Conservation (phyloP, 371 early-diverging fungal genomes). For the Mucor ambiguus region DNA sequence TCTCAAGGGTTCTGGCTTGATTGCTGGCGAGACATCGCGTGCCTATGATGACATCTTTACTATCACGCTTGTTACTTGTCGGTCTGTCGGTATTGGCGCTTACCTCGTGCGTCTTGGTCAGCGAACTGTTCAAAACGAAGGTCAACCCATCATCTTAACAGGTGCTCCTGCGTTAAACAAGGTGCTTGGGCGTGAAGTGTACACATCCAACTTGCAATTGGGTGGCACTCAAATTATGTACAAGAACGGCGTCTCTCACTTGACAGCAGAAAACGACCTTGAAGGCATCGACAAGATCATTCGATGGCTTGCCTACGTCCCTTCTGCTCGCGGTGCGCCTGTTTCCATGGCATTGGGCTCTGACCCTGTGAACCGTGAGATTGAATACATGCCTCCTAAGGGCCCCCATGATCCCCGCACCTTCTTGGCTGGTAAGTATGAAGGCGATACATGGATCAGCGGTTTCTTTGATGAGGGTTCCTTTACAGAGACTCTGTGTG, state of each 20-base stretch:
- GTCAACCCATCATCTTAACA: constrained; percentile 97
- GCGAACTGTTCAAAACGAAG: constrained; percentile 96
- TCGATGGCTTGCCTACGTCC: constrained; percentile 94
- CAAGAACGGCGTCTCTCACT: constrained; percentile 97
- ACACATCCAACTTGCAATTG: constrained; percentile 97
- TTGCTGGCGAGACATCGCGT: constrained; percentile 96
- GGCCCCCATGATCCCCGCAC: constrained; percentile 90
- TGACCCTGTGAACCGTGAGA: constrained; percentile 75
- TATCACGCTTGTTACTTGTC: constrained; percentile 95
- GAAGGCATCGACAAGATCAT: constrained; percentile 92
- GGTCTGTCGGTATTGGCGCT: constrained; percentile 99
- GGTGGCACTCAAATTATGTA: constrained; percentile 99
- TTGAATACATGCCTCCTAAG: constrained; percentile 79
- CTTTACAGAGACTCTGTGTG: constrained; percentile 81
- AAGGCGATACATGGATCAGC: constrained; percentile 71
- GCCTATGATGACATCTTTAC: constrained; percentile 98
- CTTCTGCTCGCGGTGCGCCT: constrained; percentile 66
- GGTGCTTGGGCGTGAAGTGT: constrained; percentile 97
- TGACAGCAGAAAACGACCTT: constrained; percentile 94
- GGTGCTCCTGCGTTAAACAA: constrained; percentile 99
- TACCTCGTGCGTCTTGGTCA: constrained; percentile 98
- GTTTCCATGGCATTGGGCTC: constrained; percentile 56
- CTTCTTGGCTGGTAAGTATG: constrained; percentile 83
- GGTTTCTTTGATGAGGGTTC: constrained; percentile 95
- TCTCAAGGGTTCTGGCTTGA: constrained; percentile 96